Conservation (phyloP, 345 rosid genomes). For the Pelargonium nanum region DNA sequence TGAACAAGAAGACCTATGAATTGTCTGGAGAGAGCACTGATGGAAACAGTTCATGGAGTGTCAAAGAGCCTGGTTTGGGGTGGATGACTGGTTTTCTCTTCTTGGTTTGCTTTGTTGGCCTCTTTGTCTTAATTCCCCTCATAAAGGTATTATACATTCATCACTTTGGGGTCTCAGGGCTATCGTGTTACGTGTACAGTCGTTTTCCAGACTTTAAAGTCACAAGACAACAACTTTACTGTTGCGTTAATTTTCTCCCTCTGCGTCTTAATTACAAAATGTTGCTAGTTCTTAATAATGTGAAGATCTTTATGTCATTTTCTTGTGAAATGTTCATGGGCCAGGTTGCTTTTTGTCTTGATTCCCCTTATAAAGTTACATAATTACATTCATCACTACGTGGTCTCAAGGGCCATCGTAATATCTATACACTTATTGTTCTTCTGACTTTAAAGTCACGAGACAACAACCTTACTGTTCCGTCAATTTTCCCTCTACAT, state of each 20-base stretch:
- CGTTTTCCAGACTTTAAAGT: background rate
- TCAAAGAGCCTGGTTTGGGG: conserved; percentile 70
- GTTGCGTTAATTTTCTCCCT: too few relatives aligned
- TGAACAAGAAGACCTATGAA: conserved; percentile 57
- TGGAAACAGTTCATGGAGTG: conserved; percentile 52
- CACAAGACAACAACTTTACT: too few relatives aligned
- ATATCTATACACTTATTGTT: background rate
- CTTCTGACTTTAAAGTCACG: background rate
- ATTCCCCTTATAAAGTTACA: conserved; percentile 88
- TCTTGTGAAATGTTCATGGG: too few relatives aligned
- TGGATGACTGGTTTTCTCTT: conserved; percentile 89
- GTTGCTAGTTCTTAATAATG: too few relatives aligned
- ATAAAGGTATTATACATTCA: conserved; percentile 51
- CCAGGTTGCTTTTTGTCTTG: conserved; percentile 61
- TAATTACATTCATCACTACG: background rate
- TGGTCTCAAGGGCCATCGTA: background rate
- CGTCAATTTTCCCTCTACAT: too few relatives aligned
- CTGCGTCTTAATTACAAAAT: too few relatives aligned
- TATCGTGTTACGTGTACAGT: background rate
- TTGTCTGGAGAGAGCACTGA: conserved; percentile 41
- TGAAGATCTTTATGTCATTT: too few relatives aligned
- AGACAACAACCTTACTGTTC: too few relatives aligned
- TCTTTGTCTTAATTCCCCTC: conserved; percentile 76
- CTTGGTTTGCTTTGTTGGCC: conserved; percentile 66
- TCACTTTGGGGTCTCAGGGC: background rate